Base-by-base conservation (phyloP, 2,329 filamentous ascomycete genomes). In the Catunica adiposa region DNA sequence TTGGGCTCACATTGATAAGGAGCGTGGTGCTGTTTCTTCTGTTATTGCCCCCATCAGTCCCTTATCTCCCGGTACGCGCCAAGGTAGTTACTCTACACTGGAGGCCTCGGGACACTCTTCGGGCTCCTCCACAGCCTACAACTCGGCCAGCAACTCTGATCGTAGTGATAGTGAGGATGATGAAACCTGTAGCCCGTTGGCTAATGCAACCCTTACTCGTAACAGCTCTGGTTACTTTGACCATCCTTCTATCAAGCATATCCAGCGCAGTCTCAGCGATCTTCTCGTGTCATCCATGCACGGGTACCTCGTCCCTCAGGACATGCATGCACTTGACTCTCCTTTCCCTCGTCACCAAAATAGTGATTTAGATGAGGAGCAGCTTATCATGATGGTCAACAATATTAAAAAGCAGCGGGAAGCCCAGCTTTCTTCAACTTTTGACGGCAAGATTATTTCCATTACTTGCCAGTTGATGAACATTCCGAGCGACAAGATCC, bases 391-490 rank as follows among this genome's bases (percentile, higher is more conserved):
- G 14, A 60, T 64, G 23, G 58, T 71, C 1, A 61, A 63, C 11
- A 56, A 61, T 51, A 56, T 64, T 17, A 54, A 62, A 53, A 54
- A 63, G 7, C 59, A 59, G 6, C 59, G 63, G 23, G 42, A 64
- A 8, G 44, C 63, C 17, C 58, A 62, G 46, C 58, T 67, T 9
- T 57, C 56, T 1, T 61, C 57, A 2, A 62, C 63, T 3, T 66
- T 62, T 1, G 66, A 73, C 47, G 65, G 66, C 6, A 67, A 66
- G 29, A 68, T 78, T 2, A 61, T 61, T 3, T 66, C 68, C 6
- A 67, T 67, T 11, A 77, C 77, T 70, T 72, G 31, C 6, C 63
- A 69, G 2, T 67, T 76, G 1, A 66, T 79, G 9, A 65, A 66
- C 2, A 66, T 70, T 11, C 62, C 66, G 1, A 61, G 65, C 1